Evolutionary conservation across 257 asterid species (phyloP), one percentile per base, ranked within the genome.

Genomic region (Plectranthus barbatus): DNA sequence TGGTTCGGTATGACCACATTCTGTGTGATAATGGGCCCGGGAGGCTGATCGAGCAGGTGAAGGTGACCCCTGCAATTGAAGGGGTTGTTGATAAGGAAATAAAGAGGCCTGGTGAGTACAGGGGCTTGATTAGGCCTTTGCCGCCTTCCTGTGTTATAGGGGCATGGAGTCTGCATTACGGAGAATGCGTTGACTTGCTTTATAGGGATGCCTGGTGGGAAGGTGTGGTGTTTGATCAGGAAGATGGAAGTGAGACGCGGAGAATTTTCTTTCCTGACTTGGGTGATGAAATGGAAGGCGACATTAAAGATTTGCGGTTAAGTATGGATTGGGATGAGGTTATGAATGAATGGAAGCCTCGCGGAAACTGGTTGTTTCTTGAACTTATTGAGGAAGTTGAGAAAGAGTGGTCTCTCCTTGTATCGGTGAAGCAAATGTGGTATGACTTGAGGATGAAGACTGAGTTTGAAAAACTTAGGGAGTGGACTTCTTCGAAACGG

Each of bases 191-290:
- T 0, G 99, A 93, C 70, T 39, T 72, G 26, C 72, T 37, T 21
- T 41, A 72, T 19, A 61, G 62, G 58, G 95, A 87, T 54, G 95
- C 94, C 4, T 93, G 97, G 97, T 90, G 99, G 99, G 99, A 93
- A 75, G 99, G 97, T 49, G 97, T 90, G 61, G 46, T 93, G 21
- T 75, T 87, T 72, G 97, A 93, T 72, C 81, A 64, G 1, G 79
- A 74, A 49, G 87, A 85, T 42, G 90, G 88, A 20, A 59, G 69
- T 12, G 71, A 69, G 50, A 66, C 60, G 17, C 57, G 97, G 47
- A 85, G 73, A 40, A 74, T 93, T 50, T 93, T 85, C 81, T 90
- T 93, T 46, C 99, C 97, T 0, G 99, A 87, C 29, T 53, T 82
- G 85, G 97, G 99, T 6, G 96, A 90, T 53, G 97, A 93, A 71